Conservation (phyloP, 495 filamentous ascomycete species). For the Podospora anserina region DNA sequence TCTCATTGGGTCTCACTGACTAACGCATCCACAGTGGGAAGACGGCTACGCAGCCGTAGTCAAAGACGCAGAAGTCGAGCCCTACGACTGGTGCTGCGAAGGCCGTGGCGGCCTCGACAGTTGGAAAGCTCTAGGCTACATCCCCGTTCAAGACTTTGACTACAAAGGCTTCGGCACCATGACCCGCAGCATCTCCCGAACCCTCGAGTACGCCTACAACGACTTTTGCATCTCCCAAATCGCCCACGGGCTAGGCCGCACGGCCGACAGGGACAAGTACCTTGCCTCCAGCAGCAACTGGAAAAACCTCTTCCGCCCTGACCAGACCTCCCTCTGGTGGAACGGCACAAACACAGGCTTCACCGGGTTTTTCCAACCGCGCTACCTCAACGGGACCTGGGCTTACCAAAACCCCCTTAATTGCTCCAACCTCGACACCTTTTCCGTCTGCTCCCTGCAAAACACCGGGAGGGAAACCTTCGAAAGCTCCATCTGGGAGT, state of each 20-base stretch:
- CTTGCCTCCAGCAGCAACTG: conserved; percentile 60
- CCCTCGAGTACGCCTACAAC: conserved; percentile 74
- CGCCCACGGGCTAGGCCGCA: conserved; percentile 52
- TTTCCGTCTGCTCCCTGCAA: conserved; percentile 59
- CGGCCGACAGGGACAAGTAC: conserved; percentile 59
- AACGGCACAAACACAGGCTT: conserved; percentile 60
- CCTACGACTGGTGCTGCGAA: conserved; percentile 66
- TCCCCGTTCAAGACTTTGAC: conserved; percentile 67
- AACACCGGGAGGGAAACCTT: conserved; percentile 64
- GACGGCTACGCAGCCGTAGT: conserved; percentile 70
- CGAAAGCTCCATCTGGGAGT: conserved; percentile 69
- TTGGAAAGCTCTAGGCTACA: conserved; percentile 67
- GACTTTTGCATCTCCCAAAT: conserved; percentile 71
- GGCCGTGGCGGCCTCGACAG: conserved; percentile 65
- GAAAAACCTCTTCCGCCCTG: conserved; percentile 63
- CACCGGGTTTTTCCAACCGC: conserved; percentile 66
- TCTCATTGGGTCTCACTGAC: conserved; percentile 10
- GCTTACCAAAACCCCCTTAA: conserved; percentile 66
- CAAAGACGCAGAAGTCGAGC: conserved; percentile 73
- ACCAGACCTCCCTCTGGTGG: conserved; percentile 57
- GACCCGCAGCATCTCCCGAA: conserved; percentile 68
- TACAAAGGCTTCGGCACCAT: conserved; percentile 64
- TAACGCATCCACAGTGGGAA: conserved; percentile 47
- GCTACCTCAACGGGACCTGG: conserved; percentile 64
- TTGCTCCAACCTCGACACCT: conserved; percentile 55